These are phyloP conservation scores for Mycena latifolia DNA, from an alignment of 768 basidiomycete genomes.

Conservation along the genomic window DNA sequence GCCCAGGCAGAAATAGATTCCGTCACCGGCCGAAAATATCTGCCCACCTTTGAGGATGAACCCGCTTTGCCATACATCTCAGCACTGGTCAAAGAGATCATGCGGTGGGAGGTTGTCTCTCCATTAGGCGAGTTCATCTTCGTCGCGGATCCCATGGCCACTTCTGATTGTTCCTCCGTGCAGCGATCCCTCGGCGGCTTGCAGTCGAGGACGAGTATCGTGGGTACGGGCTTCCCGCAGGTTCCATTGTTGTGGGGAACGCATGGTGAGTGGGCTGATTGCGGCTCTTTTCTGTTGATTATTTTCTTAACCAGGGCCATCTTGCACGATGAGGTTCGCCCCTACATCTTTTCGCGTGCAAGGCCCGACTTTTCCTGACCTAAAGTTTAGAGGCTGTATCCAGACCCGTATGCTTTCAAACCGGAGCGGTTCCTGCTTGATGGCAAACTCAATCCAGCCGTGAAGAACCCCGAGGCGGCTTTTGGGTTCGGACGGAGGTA, in stretches of 20 bases:
- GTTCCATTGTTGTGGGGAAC: not conserved
- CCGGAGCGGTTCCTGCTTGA: slow-evolving; percentile 7
- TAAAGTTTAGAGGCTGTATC: not conserved
- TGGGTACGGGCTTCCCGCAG: not conserved
- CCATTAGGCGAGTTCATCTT: not conserved
- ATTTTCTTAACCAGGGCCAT: not conserved
- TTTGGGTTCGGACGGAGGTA: slow-evolving; percentile 10
- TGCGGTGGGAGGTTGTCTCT: not conserved
- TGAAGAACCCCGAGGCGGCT: too few relatives aligned
- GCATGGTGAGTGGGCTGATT: not conserved
- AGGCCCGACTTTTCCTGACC: too few relatives aligned
- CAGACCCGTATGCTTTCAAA: slow-evolving; percentile 2
- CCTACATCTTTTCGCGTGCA: not conserved
- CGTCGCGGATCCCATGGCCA: not conserved
- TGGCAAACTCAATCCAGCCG: too few relatives aligned
- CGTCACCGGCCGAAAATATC: not conserved
- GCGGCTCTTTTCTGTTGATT: not conserved
- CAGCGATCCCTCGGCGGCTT: not conserved
- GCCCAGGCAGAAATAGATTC: not conserved
- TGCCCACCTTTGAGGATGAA: not conserved
- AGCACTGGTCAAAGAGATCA: not conserved
- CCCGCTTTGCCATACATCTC: not conserved
- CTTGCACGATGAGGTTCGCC: not conserved
- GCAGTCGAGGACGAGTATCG: not conserved
- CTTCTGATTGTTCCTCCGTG: not conserved